These are phyloP conservation scores for Ophiostoma montium DNA, from an alignment of 2,329 filamentous ascomycete species.

Conservation along the genomic window DNA sequence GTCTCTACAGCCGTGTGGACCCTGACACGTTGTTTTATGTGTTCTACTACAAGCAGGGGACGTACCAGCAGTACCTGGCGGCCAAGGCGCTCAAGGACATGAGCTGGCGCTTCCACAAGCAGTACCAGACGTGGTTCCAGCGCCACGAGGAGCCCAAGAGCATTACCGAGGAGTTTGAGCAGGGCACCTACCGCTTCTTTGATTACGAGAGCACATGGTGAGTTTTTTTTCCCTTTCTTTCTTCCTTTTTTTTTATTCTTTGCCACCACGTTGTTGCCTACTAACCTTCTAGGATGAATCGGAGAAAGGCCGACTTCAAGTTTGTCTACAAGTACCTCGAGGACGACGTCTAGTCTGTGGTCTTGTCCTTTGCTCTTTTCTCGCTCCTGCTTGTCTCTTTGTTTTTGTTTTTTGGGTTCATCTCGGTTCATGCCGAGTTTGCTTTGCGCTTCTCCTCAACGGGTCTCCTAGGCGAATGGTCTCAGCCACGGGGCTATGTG, in stretches of 20 bases:
- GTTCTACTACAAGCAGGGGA: slow-evolving; percentile 97
- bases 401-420: neutral
- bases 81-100: slow-evolving; percentile 96
- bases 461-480: no score
- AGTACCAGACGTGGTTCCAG: slow-evolving; percentile 99
- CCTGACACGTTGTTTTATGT: slow-evolving; percentile 96
- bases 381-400: neutral
- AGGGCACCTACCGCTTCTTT: slow-evolving; percentile 97
- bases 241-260: neutral
- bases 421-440: no score
- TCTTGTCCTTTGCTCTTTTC: neutral
- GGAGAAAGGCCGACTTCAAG: slow-evolving; percentile 93
- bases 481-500: no score
- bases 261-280: neutral
- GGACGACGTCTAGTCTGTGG: slow-evolving; percentile 55
- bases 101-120: slow-evolving; percentile 98
- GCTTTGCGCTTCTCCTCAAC: no score
- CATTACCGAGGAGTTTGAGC: slow-evolving; percentile 97
- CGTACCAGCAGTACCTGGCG: slow-evolving; percentile 87
- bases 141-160: slow-evolving; percentile 95
- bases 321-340: slow-evolving; percentile 97
- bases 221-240: slow-evolving; percentile 22
- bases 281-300: slow-evolving; percentile 68
- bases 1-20: slow-evolving; percentile 78
- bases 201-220: slow-evolving; percentile 99